Conservation (phyloP, 306 rosid species). For the Dalbergia cultrata region DNA sequence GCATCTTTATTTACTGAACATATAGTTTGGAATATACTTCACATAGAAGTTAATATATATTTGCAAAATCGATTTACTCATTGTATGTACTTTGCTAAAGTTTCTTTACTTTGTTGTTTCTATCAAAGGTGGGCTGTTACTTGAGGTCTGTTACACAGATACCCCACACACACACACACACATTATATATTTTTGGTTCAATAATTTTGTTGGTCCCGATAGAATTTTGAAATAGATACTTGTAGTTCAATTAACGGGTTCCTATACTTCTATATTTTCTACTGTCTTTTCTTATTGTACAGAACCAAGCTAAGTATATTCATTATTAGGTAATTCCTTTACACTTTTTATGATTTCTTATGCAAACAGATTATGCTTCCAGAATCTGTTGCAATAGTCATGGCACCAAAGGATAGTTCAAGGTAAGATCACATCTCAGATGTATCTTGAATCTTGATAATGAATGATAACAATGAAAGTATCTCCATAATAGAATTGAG, state of each 20-base stretch:
- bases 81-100: background rate
- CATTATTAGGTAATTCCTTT: slow-evolving; percentile 1
- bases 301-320: background rate
- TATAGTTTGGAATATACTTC: slow-evolving; percentile 9
- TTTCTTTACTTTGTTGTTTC: slow-evolving; percentile 3
- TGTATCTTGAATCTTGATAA: slow-evolving; percentile 15
- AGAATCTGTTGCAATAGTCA: slow-evolving; percentile 95
- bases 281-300: background rate
- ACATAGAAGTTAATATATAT: background rate
- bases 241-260: background rate
- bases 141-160: too few relatives aligned
- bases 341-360: slow-evolving; percentile 29
- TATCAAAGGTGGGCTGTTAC: background rate
- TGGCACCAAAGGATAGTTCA: slow-evolving; percentile 88
- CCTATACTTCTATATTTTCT: background rate
- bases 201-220: too few relatives aligned
- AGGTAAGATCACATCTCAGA: slow-evolving; percentile 62
- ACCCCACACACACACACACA: too few relatives aligned
- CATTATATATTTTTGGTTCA: too few relatives aligned
- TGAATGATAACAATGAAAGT: background rate
- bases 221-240: too few relatives aligned
- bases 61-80: background rate
- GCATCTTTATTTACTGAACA: slow-evolving; percentile 17
- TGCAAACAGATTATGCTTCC: slow-evolving; percentile 88
- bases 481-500: slow-evolving; percentile 6